phyloP scores from a whole-genome alignment of 805 yeast genomes.

The Ogataea kodamae region DNA sequence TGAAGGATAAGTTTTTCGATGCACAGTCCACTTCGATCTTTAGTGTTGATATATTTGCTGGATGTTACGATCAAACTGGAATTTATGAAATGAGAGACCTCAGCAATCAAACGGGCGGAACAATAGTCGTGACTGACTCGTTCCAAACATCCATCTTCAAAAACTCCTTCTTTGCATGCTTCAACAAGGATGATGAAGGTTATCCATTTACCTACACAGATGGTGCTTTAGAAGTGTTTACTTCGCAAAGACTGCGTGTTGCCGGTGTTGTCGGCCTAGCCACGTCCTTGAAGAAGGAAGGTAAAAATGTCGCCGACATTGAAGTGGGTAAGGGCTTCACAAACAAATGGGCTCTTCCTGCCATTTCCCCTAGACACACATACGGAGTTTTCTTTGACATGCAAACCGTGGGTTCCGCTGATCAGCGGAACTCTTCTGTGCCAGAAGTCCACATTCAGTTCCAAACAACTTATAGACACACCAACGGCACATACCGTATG shows the following conservation, averaged over 20 bases:
- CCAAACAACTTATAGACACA: conserved; percentile 89
- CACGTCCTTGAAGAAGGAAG: conserved; percentile 62
- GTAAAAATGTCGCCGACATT: conserved; percentile 79
- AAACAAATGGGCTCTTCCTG: conserved; percentile 79
- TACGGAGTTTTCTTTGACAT: conserved; percentile 90
- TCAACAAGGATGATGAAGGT: conserved; percentile 84
- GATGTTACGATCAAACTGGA: conserved; percentile 95
- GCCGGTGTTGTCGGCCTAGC: conserved; percentile 95
- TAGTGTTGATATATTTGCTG: conserved; percentile 86
- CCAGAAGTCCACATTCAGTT: conserved; percentile 56
- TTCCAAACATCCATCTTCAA: conserved; percentile 93
- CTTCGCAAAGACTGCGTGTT: conserved; percentile 81
- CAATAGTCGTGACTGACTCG: conserved; percentile 81
- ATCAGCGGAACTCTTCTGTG: conserved; percentile 37
- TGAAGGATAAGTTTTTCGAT: conserved; percentile 36
- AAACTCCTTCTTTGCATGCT: conserved; percentile 84
- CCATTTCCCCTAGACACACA: conserved; percentile 82
- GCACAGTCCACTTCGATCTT: conserved; percentile 54
- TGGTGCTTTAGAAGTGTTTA: conserved; percentile 82
- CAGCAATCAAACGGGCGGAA: conserved; percentile 87
- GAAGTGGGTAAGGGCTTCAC: conserved; percentile 95
- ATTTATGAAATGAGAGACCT: conserved; percentile 88
- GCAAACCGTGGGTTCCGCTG: conserved; percentile 45
- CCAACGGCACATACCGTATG: conserved; percentile 85
- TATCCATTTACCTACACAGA: conserved; percentile 86